Conservation (phyloP, 2,329 filamentous ascomycete species). For the Nemania sp. region DNA sequence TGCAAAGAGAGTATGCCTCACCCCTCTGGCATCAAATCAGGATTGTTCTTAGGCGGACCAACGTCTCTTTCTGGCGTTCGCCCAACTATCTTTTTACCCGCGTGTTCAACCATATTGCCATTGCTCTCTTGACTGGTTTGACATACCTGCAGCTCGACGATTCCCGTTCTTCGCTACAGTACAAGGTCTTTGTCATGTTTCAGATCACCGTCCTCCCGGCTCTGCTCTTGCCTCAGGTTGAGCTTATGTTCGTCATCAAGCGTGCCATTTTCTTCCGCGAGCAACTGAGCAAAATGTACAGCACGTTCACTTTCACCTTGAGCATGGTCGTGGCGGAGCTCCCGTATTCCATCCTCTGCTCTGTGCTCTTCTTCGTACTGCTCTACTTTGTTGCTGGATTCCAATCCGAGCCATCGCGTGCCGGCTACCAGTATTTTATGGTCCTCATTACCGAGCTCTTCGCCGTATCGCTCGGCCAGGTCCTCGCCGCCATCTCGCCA, state of each 20-base stretch:
- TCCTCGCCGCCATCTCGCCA: conserved; percentile 76
- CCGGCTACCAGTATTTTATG: conserved; percentile 88
- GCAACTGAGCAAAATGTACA: conserved; percentile 84
- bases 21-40: conserved; percentile 79
- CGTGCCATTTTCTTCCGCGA: conserved; percentile 86
- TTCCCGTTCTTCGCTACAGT: conserved; percentile 76
- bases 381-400: conserved; percentile 86
- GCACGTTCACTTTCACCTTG: conserved; percentile 74
- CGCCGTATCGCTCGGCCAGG: conserved; percentile 78
- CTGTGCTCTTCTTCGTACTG: conserved; percentile 79
- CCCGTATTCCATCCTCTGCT: conserved; percentile 81
- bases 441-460: conserved; percentile 83
- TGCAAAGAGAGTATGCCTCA: conserved; percentile 80
- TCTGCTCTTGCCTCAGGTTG: conserved; percentile 80
- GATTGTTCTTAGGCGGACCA: conserved; percentile 72
- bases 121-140: conserved; percentile 78
- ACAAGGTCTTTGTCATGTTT: conserved; percentile 89
- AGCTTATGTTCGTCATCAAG: conserved; percentile 81
- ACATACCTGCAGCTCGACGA: conserved; percentile 79
- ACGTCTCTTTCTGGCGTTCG: conserved; percentile 81
- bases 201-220: conserved; percentile 84
- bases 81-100: conserved; percentile 90
- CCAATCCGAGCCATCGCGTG: conserved; percentile 62
- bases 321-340: conserved; percentile 83
- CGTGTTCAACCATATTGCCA: conserved; percentile 80